Conservation (phyloP, 257 asterid species). For the Linderniella brevidens region DNA sequence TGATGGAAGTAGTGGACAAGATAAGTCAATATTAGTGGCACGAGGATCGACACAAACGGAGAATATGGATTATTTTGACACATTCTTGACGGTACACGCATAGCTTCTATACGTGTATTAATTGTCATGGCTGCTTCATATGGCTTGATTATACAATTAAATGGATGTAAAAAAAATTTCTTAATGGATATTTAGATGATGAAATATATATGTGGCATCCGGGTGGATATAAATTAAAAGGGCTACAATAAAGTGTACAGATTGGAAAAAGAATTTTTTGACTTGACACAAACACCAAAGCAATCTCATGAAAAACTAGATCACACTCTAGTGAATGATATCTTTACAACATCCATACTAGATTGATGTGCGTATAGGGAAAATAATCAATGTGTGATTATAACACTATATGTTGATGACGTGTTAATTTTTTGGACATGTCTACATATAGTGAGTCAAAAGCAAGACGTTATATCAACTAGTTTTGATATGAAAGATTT, state of each 20-base stretch:
- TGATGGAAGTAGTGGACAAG: background rate
- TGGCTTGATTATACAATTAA: background rate
- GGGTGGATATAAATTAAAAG: background rate
- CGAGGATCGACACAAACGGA: constrained; percentile 3
- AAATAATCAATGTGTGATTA: background rate
- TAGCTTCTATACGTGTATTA: background rate
- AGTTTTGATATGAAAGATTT: constrained; percentile 3
- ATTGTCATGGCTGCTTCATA: background rate
- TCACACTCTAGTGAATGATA: background rate
- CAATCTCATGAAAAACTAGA: constrained; percentile 1
- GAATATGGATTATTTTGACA: background rate
- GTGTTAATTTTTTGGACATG: background rate
- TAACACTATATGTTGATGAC: constrained; percentile 1
- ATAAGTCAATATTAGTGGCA: constrained; percentile 4
- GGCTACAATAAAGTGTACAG: background rate
- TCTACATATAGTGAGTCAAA: background rate
- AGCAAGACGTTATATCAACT: background rate
- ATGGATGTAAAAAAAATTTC: constrained; percentile 3
- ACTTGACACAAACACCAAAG: constrained; percentile 1
- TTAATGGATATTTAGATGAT: constrained; percentile 2
- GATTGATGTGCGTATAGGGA: constrained; percentile 1
- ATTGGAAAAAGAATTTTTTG: background rate
- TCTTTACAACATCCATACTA: background rate
- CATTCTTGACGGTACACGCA: background rate
- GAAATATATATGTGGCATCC: constrained; percentile 3